These are phyloP conservation scores for Kodamaea laetipori DNA, from an alignment of 805 yeast genomes.

Conservation along the genomic window DNA sequence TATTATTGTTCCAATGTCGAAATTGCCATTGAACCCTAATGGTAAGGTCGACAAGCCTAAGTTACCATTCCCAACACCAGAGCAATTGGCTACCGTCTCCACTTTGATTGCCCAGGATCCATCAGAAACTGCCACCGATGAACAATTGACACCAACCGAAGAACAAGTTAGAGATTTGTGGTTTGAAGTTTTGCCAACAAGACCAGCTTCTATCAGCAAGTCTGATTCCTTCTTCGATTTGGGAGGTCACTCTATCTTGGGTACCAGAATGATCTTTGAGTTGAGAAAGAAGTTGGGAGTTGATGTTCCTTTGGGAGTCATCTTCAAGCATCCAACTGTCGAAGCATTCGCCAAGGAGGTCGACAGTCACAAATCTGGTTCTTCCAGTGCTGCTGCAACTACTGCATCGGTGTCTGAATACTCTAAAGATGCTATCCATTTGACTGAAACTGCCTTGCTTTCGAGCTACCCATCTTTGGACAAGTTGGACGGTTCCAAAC, in stretches of 20 bases:
- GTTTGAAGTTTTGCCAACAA: constrained; percentile 80
- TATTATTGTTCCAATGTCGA: constrained; percentile 80
- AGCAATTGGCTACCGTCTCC: constrained; percentile 79
- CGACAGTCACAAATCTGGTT: constrained; percentile 54
- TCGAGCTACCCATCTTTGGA: constrained; percentile 48
- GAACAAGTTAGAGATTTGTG: constrained; percentile 75
- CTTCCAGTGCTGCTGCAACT: constrained; percentile 34
- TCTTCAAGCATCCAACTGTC: constrained; percentile 88
- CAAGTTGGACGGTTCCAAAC: constrained; percentile 34
- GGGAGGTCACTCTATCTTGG: constrained; percentile 97
- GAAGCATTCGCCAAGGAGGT: constrained; percentile 75
- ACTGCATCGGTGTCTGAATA: constrained; percentile 47
- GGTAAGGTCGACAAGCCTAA: constrained; percentile 98
- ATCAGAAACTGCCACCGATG: constrained; percentile 23
- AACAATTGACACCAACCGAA: constrained; percentile 62
- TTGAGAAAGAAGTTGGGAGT: constrained; percentile 75
- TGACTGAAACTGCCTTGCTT: constrained; percentile 43
- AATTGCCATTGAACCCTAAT: constrained; percentile 92
- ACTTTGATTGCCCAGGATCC: constrained; percentile 47
- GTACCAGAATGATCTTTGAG: constrained; percentile 95
- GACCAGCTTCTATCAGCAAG: constrained; percentile 74
- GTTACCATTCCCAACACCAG: constrained; percentile 90
- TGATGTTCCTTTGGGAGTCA: constrained; percentile 85
- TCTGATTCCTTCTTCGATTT: constrained; percentile 92
- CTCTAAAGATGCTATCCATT: constrained; percentile 70